These are phyloP conservation scores for Erythrophleum fordii DNA, from an alignment of 306 rosid genomes.

Conservation along the genomic window DNA sequence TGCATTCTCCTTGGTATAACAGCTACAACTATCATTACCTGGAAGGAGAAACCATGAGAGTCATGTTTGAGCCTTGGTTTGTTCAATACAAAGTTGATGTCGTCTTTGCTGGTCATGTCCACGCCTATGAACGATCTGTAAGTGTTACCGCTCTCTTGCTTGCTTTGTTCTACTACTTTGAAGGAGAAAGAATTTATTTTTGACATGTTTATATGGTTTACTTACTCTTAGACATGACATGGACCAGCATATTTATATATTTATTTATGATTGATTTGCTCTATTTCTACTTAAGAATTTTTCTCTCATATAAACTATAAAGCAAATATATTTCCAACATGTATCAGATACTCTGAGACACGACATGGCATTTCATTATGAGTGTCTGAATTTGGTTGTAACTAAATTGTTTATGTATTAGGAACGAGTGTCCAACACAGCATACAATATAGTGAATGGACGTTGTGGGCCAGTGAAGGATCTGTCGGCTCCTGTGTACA, in stretches of 20 bases:
- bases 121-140: constrained; percentile 92
- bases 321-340: too few species aligned
- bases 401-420: constrained; percentile 31
- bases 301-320: too few species aligned
- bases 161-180: not conserved
- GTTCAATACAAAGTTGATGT: constrained; percentile 77
- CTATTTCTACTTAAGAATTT: too few species aligned
- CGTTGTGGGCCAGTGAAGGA: constrained; percentile 67
- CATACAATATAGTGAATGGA: constrained; percentile 73
- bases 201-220: too few species aligned
- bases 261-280: too few species aligned
- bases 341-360: not conserved
- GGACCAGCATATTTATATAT: too few species aligned
- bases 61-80: constrained; percentile 74
- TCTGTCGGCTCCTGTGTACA: constrained; percentile 83
- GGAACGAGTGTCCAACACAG: constrained; percentile 85
- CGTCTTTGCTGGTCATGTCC: constrained; percentile 90
- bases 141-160: constrained; percentile 29
- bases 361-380: not conserved
- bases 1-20: constrained; percentile 78
- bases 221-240: too few species aligned
- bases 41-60: constrained; percentile 99
- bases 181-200: too few species aligned
- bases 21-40: constrained; percentile 78
- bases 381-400: not conserved